These are phyloP conservation scores for Ulmus americana DNA, from an alignment of 331 rosid genomes.

Conservation along the genomic window DNA sequence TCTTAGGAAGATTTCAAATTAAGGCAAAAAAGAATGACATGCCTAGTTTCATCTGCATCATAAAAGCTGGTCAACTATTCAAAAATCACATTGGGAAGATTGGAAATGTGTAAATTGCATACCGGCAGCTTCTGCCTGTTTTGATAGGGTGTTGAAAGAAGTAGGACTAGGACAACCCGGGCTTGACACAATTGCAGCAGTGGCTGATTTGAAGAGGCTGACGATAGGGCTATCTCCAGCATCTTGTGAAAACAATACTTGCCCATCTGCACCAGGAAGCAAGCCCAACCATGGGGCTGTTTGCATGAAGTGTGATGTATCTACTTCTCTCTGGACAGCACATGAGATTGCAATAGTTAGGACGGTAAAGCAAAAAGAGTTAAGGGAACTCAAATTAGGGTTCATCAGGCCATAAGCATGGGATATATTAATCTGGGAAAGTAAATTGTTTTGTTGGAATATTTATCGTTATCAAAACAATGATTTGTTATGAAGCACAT, in stretches of 20 bases:
- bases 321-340: slow-evolving; percentile 74
- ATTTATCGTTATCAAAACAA: background rate
- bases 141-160: slow-evolving; percentile 75
- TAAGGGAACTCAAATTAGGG: background rate
- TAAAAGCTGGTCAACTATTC: too few relatives aligned
- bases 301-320: slow-evolving; percentile 84
- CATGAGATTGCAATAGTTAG: slow-evolving; percentile 11
- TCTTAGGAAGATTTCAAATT: too few relatives aligned
- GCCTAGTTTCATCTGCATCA: too few relatives aligned
- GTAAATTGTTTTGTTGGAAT: background rate
- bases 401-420: background rate
- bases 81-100: background rate
- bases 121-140: slow-evolving; percentile 99
- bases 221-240: slow-evolving; percentile 91
- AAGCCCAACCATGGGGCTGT: slow-evolving; percentile 97
- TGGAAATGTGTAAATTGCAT: slow-evolving; percentile 16
- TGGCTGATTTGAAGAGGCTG: slow-evolving; percentile 73
- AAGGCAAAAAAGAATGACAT: too few relatives aligned
- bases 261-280: slow-evolving; percentile 88
- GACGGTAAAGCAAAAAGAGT: background rate
- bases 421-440: background rate
- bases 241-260: slow-evolving; percentile 71
- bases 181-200: slow-evolving; percentile 63
- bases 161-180: slow-evolving; percentile 60
- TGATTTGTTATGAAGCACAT: background rate